phyloP scores from a whole-genome alignment of 768 basidiomycete genomes.

The Dacryopinax spathularia region DNA sequence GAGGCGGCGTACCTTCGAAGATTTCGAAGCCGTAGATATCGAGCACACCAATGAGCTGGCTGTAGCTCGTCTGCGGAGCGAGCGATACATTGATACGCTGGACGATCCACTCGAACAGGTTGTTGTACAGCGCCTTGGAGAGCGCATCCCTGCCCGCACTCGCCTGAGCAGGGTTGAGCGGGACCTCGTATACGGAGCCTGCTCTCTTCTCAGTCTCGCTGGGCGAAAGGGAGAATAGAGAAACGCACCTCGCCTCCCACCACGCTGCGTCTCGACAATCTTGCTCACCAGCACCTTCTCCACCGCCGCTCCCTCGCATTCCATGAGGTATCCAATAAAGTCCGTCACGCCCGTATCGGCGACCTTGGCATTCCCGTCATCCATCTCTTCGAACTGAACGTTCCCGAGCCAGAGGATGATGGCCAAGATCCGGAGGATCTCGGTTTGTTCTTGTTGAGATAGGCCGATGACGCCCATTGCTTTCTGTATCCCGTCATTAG shows the following conservation, averaged over 20 bases:
- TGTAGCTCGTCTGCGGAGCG: conserved; percentile 61
- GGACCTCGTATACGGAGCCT: conserved; percentile 89
- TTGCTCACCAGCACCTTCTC: conserved; percentile 76
- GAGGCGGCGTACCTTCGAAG: conserved; percentile 51
- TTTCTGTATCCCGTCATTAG: conserved; percentile 34
- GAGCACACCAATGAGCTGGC: conserved; percentile 84
- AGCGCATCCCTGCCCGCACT: conserved; percentile 78
- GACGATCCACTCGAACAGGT: conserved; percentile 98
- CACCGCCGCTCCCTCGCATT: conserved; percentile 59
- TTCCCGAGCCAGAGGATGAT: conserved; percentile 93
- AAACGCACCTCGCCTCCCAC: conserved; percentile 60
- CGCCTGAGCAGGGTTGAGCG: conserved; percentile 85
- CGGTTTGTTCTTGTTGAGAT: conserved; percentile 65
- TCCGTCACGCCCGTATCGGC: conserved; percentile 80
- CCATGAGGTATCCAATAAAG: conserved; percentile 90
- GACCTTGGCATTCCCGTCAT: conserved; percentile 75
- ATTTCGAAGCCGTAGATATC: conserved; percentile 99
- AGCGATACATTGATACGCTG: conserved; percentile 90
- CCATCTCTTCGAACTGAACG: conserved; percentile 73
- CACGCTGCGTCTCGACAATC: conserved; percentile 83
- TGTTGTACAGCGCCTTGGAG: conserved; percentile 93
- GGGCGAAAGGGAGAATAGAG: background rate
- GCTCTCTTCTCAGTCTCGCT: background rate
- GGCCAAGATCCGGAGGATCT: conserved; percentile 88
- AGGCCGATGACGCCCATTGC: conserved; percentile 92